A percentile compares a stretch with the other conserved stretches of the same genome.
phyloP scores from a whole-genome alignment of 176 grass and related monocot genomes.

The Aegilops umbellulata region DNA sequence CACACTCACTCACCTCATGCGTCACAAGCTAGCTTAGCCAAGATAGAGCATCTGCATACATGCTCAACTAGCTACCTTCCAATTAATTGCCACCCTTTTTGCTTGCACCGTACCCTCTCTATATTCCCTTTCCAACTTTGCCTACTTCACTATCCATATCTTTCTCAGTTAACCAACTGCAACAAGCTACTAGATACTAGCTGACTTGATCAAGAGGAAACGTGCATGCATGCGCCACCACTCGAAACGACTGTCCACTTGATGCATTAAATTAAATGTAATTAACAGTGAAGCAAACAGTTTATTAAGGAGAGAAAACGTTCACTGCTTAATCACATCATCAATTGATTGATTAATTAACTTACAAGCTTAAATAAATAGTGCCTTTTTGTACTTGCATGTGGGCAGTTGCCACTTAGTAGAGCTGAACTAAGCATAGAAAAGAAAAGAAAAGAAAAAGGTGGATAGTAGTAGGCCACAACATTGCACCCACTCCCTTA shows the following conservation, averaged over 20 bases:
- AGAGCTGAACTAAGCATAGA: not conserved
- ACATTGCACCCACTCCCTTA: slow-evolving; percentile 33
- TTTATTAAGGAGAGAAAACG: not conserved
- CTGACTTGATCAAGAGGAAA: slow-evolving; percentile 36
- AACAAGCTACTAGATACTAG: not conserved
- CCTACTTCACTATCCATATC: slow-evolving; percentile 40
- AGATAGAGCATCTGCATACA: not conserved
- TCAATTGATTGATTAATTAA: not conserved
- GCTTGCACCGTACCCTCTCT: slow-evolving; percentile 26
- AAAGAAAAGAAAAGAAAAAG: not conserved
- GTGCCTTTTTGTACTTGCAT: not conserved
- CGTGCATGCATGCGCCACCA: slow-evolving; percentile 24
- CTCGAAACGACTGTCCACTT: slow-evolving; percentile 16
- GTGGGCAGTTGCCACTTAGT: not conserved
- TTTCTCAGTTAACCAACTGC: slow-evolving; percentile 17
- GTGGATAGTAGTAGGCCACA: slow-evolving; percentile 17
- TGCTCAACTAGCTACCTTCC: slow-evolving; percentile 9
- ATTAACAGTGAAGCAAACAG: not conserved
- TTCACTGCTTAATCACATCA: not conserved
- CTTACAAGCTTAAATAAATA: not conserved
- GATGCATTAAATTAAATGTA: not conserved
- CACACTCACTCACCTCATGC: too few relatives aligned
- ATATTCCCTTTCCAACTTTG: slow-evolving; percentile 51
- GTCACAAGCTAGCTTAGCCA: not conserved
- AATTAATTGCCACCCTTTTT: slow-evolving; percentile 24